Evolutionary conservation across 768 basidiomycete species (phyloP).

Genomic region (Omphalotus guepiniiformis): DNA sequence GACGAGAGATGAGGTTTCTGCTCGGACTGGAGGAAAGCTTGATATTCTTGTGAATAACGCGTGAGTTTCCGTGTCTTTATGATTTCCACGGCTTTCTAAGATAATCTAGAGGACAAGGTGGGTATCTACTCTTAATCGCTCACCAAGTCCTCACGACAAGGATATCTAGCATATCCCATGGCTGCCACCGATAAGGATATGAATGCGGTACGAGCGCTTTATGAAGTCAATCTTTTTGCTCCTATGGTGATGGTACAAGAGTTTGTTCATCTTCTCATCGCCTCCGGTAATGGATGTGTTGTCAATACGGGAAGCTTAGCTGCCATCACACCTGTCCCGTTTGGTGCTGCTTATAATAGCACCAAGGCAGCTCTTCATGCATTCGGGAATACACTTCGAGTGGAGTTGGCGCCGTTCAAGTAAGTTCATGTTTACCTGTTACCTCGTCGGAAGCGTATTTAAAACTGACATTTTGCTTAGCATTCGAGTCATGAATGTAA

Average conservation of each 20-base stretch:
- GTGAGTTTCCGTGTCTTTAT: slow-evolving; percentile 15
- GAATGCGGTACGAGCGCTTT: slow-evolving; percentile 18
- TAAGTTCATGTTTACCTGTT: slow-evolving; percentile 5
- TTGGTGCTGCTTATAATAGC: slow-evolving; percentile 24
- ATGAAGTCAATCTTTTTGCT: slow-evolving; percentile 29
- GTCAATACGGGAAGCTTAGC: slow-evolving; percentile 26
- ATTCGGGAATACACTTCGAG: slow-evolving; percentile 26
- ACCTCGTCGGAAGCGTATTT: slow-evolving; percentile 3
- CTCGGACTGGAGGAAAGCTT: slow-evolving; percentile 20
- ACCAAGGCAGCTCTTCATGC: slow-evolving; percentile 30
- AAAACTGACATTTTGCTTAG: slow-evolving; percentile 1
- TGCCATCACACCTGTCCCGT: slow-evolving; percentile 24
- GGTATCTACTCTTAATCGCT: no score
- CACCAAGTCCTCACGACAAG: no score
- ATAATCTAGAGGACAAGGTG: slow-evolving; percentile 11
- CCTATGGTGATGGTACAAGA: slow-evolving; percentile 28
- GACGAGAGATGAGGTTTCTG: slow-evolving; percentile 10
- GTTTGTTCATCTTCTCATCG: slow-evolving; percentile 25
- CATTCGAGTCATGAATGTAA: no score
- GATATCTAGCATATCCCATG: slow-evolving; percentile 16
- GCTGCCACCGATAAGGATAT: slow-evolving; percentile 23
- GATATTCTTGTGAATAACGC: slow-evolving; percentile 29
- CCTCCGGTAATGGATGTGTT: slow-evolving; percentile 22
- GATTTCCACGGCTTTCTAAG: not conserved
- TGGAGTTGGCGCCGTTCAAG: slow-evolving; percentile 32